Conservation (phyloP, 1,284 basidiomycete genomes). For the Trichosporon asahii region DNA sequence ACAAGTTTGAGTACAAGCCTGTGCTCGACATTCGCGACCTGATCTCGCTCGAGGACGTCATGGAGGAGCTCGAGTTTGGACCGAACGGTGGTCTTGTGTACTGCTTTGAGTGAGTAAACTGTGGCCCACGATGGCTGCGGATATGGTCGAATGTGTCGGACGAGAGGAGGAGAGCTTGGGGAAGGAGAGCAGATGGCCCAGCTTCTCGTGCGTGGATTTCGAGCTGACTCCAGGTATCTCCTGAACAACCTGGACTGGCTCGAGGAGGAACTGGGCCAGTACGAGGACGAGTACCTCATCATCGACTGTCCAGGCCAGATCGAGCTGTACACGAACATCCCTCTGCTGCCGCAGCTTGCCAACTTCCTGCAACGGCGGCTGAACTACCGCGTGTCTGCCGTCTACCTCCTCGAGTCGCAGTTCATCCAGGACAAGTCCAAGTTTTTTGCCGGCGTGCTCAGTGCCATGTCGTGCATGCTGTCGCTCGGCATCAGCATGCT, state of each 20-base stretch:
- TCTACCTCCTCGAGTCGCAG: slow-evolving; percentile 93
- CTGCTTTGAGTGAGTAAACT: slow-evolving; percentile 96
- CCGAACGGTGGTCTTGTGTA: slow-evolving; percentile 97
- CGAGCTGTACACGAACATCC: slow-evolving; percentile 97
- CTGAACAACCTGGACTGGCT: slow-evolving; percentile 98
- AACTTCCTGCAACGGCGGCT: slow-evolving; percentile 58
- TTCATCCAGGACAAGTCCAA: slow-evolving; percentile 99
- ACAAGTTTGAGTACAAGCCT: slow-evolving; percentile 89
- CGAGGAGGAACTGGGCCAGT: slow-evolving; percentile 92
- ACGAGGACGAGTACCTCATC: slow-evolving; percentile 94
- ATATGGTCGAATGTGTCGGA: too few relatives aligned
- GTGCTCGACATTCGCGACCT: slow-evolving; percentile 92
- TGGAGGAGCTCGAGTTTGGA: slow-evolving; percentile 91
- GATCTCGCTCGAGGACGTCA: slow-evolving; percentile 90
- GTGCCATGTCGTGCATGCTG: slow-evolving; percentile 99
- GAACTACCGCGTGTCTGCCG: slow-evolving; percentile 75
- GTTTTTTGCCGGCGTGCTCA: slow-evolving; percentile 97
- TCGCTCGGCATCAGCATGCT: slow-evolving; percentile 95
- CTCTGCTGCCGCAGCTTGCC: slow-evolving; percentile 86
- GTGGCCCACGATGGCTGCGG: too few relatives aligned
- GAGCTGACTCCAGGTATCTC: slow-evolving; percentile 67
- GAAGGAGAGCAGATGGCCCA: background rate
- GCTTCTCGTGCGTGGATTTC: too few relatives aligned
- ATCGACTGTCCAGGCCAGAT: slow-evolving; percentile 99
- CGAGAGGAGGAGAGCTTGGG: background rate